Evolutionary conservation across 345 rosid genomes (phyloP), one percentile per base, ranked within the genome.

Genomic region (Turnera subulata): DNA sequence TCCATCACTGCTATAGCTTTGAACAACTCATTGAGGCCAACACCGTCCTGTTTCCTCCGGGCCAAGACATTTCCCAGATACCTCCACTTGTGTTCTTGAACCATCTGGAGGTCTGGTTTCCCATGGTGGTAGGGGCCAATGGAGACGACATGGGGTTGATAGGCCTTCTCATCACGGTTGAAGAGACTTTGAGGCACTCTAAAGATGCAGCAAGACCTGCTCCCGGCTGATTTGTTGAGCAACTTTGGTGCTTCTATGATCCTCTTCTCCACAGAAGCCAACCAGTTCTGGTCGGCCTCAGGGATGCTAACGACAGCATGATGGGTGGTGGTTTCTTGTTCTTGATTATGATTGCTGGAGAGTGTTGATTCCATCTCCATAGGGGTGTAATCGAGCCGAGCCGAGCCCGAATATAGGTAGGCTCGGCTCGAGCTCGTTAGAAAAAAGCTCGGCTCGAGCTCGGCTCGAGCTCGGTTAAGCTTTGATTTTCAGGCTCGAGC

Each of bases 111-210:
- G 19, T 66, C 73, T 6, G 23, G 46, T 25, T 66, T 64, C 11
- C 74, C 80, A 21, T 71, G 72, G 71, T 74, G 80, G 21, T 74
- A 76, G 4, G 82, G 82, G 0, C 82, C 84, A 1, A 78, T 80
- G 6, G 85, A 78, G 44, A 80, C 71, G 4, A 76, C 58, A 25
- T 69, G 76, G 0, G 83, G 90, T 38, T 70, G 66, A 43, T 78
- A 78, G 1, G 78, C 74, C 35, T 74, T 64, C 19, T 53, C 33
- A 24, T 77, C 72, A 64, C 66, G 63, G 15, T 65, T 53, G 0
- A 50, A 20, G 0, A 77, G 70, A 53, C 71, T 73, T 38, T 66
- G 75, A 29, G 83, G 84, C 33, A 75, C 73, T 61, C 84, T 64
- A 24, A 73, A 82, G 68, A 82, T 78, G 73, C 80, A 74, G 65